Evolutionary conservation across 345 rosid genomes (phyloP), one percentile per base, ranked within the genome.

Genomic region (Anastatica hierochuntica): DNA sequence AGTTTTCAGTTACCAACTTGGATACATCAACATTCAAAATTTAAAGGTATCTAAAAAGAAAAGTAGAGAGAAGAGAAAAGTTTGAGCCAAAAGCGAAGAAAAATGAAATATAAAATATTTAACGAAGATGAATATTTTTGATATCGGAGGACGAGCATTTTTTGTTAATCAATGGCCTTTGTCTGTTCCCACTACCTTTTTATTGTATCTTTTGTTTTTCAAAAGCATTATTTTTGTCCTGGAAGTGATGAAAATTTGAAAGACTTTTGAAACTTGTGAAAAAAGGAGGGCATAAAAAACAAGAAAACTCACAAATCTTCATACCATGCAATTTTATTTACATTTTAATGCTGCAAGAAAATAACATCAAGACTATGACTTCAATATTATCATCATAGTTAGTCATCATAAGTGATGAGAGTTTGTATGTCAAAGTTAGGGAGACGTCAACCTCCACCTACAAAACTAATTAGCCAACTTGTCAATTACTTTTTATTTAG

Each of bases 131-230:
- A 41, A 15, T 43, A 16, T 44, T 44, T 62, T 18, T 31, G 24
- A 63, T 38, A 46, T 55, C 7, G 35, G 48, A 63, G 33, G 39
- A 53, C 18, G 34, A 52, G 37, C 27, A 30, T 18, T 37, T 53
- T 26, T 43, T 24, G 10, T 62, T 21, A 21, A 53, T 62, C 67
- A 53, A 39, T 39, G 43, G 43, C 37, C 12, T 63, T 47, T 55
- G 29, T 56, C 56, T 56, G 43, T 49, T 55, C 56, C 62, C 69
- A 55, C 69, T 40, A 24, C 50, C 68, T 55, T 55, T 63, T 39
- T 20, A 29, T 17, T 16, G n/a, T n/a, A 53, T 29, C 48, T 62
- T 53, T 63, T 63, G 20, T 46, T 46, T 47, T 37, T 38, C 35
- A 31, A 53, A 14, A 54, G 12, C 38, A 55, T 12, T 45, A 54